Conservation (phyloP, 495 filamentous ascomycete genomes). For the Aspergillus funiculosus region DNA sequence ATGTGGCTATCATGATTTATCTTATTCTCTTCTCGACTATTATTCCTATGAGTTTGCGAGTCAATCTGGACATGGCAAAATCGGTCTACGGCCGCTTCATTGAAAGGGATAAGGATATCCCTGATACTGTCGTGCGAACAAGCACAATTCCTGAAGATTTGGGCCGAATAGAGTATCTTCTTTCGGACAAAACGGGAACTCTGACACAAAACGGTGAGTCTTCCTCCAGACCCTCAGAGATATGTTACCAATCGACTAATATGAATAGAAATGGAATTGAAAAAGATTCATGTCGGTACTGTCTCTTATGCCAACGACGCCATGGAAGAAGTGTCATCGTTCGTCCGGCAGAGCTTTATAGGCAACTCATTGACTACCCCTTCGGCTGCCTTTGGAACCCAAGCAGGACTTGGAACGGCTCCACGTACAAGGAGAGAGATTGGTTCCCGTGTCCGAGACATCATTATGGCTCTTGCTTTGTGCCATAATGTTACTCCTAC, state of each 20-base stretch:
- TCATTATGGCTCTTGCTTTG: conserved; percentile 83
- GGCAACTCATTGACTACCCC: conserved; percentile 62
- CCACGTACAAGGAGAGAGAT: conserved; percentile 89
- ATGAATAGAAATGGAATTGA: conserved; percentile 83
- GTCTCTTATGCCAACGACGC: conserved; percentile 97
- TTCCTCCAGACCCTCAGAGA: background rate
- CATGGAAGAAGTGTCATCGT: conserved; percentile 91
- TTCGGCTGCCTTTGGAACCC: conserved; percentile 56
- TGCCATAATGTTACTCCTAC: conserved; percentile 99
- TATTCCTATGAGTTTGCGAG: conserved; percentile 91
- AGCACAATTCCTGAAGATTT: conserved; percentile 97
- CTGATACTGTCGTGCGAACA: conserved; percentile 87
- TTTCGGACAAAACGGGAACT: conserved; percentile 97
- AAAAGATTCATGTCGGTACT: conserved; percentile 96
- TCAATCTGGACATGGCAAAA: conserved; percentile 97
- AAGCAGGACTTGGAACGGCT: conserved; percentile 51
- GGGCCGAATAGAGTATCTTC: conserved; percentile 89
- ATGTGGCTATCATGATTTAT: conserved; percentile 91
- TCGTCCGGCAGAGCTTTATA: conserved; percentile 76
- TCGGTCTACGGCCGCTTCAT: conserved; percentile 94
- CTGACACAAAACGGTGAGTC: conserved; percentile 78
- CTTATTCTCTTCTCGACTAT: conserved; percentile 98
- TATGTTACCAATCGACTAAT: conserved; percentile 9
- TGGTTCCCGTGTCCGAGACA: conserved; percentile 81
- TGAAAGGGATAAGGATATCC: conserved; percentile 81